Evolutionary conservation across 1,139 yeast species (phyloP), one percentile per base, ranked within the genome.

Genomic region (Candida albicans): DNA sequence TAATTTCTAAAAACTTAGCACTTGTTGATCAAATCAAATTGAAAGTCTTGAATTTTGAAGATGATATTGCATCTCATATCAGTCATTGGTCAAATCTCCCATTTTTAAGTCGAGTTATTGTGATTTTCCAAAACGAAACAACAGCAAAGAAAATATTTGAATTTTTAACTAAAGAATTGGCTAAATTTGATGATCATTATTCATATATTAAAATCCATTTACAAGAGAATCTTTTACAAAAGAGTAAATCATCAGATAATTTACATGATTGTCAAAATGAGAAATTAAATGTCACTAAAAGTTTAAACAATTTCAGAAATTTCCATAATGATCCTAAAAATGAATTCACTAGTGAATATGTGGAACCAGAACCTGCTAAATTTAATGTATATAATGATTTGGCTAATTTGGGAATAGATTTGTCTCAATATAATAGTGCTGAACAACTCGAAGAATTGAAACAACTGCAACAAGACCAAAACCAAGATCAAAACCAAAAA

Each of bases 71-170:
- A 27, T 58, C 61, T 36, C 54, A 64, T 34, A 67, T 76, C 30
- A 58, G 63, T 35, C 64, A 72, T 47, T 76, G 81, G 80, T 67
- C 77, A 9, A 71, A 66, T 40, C 54, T 76, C 32, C 70, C 79
- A 9, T 72, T 70, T 43, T 59, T 75, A 41, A 62, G 59, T 39
- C 56, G 81, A 28, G 59, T 73, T 11, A 70, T 76, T 15, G 62
- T 75, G 29, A 70, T 74, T 5, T 57, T 75, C 47, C 58, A 60
- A 44, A 60, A 63, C 15, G 74, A 67, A 33, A 41, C 41, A 1
- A 56, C 62, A 2, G 77, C 80, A 0, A 26, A 42, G 10, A 46
- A 52, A 9, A 58, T 70, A 2, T 62, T 54, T 48, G 29, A 51
- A 1, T 56, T 51, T 42, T 53, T 76, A 29, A 38, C 46, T n/a